Evolutionary conservation across 1,284 basidiomycete genomes (phyloP).

Genomic region (Ustilago loliicola): DNA sequence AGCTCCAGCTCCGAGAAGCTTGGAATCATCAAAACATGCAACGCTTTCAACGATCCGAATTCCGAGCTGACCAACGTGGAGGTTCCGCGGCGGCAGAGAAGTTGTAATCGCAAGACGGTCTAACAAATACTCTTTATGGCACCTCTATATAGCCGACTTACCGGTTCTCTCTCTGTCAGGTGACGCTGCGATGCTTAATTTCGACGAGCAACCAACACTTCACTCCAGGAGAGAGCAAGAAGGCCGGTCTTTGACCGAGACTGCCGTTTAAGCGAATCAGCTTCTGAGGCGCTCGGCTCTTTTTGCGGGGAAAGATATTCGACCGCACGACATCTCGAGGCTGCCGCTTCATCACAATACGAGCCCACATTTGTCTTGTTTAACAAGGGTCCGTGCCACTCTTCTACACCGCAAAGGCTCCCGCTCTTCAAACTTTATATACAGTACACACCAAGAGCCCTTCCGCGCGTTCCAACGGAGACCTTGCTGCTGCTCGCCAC

Average conservation of each 20-base stretch:
- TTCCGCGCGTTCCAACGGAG: neutral
- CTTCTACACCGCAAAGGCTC: neutral
- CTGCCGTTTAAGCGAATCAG: conserved; percentile 3
- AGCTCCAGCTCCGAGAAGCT: neutral
- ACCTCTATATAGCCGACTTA: neutral
- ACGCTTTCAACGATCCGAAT: conserved; percentile 15
- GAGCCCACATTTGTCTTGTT: neutral
- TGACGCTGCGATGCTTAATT: conserved; percentile 7
- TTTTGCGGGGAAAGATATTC: conserved; percentile 8
- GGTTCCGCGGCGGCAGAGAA: neutral
- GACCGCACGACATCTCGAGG: conserved; percentile 7
- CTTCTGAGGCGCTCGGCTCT: neutral
- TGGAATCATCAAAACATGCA: neutral
- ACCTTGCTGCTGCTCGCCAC: neutral
- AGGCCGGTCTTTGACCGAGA: neutral
- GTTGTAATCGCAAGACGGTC: neutral
- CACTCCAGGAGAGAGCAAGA: neutral
- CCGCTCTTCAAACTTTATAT: neutral
- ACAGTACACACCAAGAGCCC: neutral
- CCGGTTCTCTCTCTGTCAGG: conserved; percentile 5
- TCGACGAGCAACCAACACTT: conserved; percentile 5
- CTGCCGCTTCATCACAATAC: too few species aligned
- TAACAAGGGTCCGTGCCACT: conserved; percentile 8
- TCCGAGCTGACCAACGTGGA: conserved; percentile 28
- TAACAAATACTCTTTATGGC: neutral